phyloP scores from a whole-genome alignment of 331 rosid species.

The Prunus yedoensis region DNA sequence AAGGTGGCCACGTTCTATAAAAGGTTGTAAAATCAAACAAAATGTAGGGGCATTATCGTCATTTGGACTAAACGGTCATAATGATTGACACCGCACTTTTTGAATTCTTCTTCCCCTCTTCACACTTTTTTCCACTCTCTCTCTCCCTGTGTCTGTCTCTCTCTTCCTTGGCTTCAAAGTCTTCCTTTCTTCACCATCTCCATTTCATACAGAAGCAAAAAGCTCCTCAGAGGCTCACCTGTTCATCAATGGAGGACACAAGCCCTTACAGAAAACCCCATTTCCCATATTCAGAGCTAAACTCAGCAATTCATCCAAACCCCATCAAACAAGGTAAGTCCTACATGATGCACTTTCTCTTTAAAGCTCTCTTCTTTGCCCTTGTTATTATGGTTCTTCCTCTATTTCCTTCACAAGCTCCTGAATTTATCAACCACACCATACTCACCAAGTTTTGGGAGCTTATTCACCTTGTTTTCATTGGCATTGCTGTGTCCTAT shows the following conservation, averaged over 20 bases:
- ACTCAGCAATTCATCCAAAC: slow-evolving; percentile 35
- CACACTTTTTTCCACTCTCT: neutral
- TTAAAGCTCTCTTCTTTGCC: slow-evolving; percentile 49
- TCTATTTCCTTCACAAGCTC: slow-evolving; percentile 83
- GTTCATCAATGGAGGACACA: slow-evolving; percentile 64
- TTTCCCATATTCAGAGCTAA: slow-evolving; percentile 33
- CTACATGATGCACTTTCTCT: slow-evolving; percentile 40
- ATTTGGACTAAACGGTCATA: slow-evolving; percentile 22
- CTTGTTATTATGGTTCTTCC: slow-evolving; percentile 43
- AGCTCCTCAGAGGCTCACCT: slow-evolving; percentile 15
- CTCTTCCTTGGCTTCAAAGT: slow-evolving; percentile 57
- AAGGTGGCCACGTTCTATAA: neutral
- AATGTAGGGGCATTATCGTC: slow-evolving; percentile 8
- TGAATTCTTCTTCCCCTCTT: slow-evolving; percentile 15
- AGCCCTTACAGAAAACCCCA: slow-evolving; percentile 42
- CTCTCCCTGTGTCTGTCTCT: neutral
- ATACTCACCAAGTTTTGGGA: slow-evolving; percentile 75
- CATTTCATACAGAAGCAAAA: slow-evolving; percentile 28
- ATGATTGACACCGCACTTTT: slow-evolving; percentile 20
- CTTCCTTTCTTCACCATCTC: slow-evolving; percentile 55
- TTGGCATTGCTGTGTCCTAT: slow-evolving; percentile 89
- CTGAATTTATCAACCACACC: slow-evolving; percentile 63
- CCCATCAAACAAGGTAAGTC: slow-evolving; percentile 52
- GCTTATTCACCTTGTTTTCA: slow-evolving; percentile 69
- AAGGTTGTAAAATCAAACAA: neutral